Conservation (phyloP, 2,329 filamentous ascomycete genomes). For the Aspergillus neotritici region DNA sequence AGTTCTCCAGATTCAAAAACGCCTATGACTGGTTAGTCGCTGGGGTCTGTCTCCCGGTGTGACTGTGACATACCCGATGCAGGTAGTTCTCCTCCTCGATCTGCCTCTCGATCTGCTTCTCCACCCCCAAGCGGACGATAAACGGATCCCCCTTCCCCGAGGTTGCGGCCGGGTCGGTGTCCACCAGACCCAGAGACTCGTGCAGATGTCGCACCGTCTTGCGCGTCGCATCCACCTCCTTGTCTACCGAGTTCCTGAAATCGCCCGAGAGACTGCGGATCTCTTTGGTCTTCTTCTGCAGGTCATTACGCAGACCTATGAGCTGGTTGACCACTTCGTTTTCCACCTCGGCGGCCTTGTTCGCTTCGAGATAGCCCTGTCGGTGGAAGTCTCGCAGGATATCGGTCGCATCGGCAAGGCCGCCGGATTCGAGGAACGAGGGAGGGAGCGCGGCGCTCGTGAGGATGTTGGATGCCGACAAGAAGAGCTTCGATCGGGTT, state of each 20-base stretch:
- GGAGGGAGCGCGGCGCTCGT: slow-evolving; percentile 72
- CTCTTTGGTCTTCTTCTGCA: slow-evolving; percentile 96
- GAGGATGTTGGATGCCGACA: slow-evolving; percentile 77
- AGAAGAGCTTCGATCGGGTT: slow-evolving; percentile 69
- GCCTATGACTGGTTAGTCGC: slow-evolving; percentile 52
- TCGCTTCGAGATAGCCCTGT: slow-evolving; percentile 69
- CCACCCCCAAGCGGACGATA: slow-evolving; percentile 75
- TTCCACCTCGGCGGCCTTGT: slow-evolving; percentile 86
- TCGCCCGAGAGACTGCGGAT: slow-evolving; percentile 90
- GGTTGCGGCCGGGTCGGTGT: slow-evolving; percentile 67
- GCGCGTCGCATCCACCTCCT: slow-evolving; percentile 81
- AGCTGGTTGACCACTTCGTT: slow-evolving; percentile 85
- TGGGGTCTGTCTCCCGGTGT: no score
- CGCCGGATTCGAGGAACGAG: slow-evolving; percentile 71
- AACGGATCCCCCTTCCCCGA: slow-evolving; percentile 90
- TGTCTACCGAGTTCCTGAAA: slow-evolving; percentile 95
- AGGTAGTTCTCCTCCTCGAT: slow-evolving; percentile 97
- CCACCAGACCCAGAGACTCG: slow-evolving; percentile 71
- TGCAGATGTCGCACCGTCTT: slow-evolving; percentile 75
- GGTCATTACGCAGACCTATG: slow-evolving; percentile 76
- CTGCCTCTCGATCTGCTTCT: slow-evolving; percentile 85
- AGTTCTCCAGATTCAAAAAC: slow-evolving; percentile 88
- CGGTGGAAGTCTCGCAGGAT: slow-evolving; percentile 80
- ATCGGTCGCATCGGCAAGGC: slow-evolving; percentile 80
- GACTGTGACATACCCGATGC: slow-evolving; percentile 62